phyloP scores from a whole-genome alignment of 306 rosid species.

The Glycine tomentella region DNA sequence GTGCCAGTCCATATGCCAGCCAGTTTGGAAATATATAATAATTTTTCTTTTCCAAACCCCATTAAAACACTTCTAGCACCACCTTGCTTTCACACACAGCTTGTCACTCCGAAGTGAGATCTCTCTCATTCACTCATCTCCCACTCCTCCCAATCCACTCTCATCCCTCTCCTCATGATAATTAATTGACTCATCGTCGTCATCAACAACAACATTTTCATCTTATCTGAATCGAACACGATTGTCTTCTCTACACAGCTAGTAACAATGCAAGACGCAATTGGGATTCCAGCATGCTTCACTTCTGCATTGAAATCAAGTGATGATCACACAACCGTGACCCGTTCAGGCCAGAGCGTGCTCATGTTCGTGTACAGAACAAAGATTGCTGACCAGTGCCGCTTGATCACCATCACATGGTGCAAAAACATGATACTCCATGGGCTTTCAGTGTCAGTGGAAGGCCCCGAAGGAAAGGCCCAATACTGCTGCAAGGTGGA shows the following conservation, averaged over 20 bases:
- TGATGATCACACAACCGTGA: conserved; percentile 58
- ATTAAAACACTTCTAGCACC: conserved; percentile 61
- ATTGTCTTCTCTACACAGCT: too few relatives aligned
- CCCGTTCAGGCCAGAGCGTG: conserved; percentile 75
- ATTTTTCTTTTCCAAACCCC: conserved; percentile 43
- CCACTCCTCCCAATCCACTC: conserved; percentile 4
- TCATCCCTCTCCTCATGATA: neutral
- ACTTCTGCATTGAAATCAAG: conserved; percentile 58
- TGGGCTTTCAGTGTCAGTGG: conserved; percentile 80
- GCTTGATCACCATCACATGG: conserved; percentile 84
- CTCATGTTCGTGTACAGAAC: conserved; percentile 74
- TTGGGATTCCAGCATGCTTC: conserved; percentile 80
- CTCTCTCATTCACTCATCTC: conserved; percentile 49
- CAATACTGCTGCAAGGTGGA: conserved; percentile 75
- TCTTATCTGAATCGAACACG: too few relatives aligned
- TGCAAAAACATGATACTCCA: conserved; percentile 83
- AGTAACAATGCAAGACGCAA: conserved; percentile 76
- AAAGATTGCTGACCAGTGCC: conserved; percentile 77
- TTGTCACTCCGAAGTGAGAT: conserved; percentile 52
- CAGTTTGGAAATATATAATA: conserved; percentile 54
- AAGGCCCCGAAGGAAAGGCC: conserved; percentile 61
- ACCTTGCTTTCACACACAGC: conserved; percentile 58
- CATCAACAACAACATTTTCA: neutral
- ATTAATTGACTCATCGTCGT: neutral
- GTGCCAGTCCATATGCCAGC: conserved; percentile 63